These are phyloP conservation scores for Anisodus tanguticus DNA, from an alignment of 257 asterid species.

Conservation along the genomic window DNA sequence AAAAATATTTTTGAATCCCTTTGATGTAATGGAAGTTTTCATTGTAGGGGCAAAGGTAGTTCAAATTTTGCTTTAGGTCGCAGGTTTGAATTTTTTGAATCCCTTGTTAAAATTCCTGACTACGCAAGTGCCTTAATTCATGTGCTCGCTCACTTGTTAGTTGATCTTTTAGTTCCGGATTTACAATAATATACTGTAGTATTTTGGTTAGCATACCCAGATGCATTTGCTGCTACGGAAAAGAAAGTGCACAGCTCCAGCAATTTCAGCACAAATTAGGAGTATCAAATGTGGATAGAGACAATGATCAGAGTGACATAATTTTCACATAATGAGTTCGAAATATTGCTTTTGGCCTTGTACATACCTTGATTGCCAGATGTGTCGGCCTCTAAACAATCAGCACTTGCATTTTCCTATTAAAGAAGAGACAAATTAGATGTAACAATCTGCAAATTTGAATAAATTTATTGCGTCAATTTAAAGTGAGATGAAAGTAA, in stretches of 20 bases:
- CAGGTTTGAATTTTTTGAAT: neutral
- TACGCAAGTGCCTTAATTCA: neutral
- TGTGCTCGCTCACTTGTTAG: neutral
- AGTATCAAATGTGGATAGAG: neutral
- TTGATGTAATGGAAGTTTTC: neutral
- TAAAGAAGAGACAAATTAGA: slow-evolving; percentile 20
- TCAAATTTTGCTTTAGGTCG: neutral
- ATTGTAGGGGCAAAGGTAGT: neutral
- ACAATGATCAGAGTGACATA: neutral
- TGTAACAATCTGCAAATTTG: neutral
- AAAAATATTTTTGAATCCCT: neutral
- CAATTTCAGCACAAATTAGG: neutral
- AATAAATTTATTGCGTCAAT: neutral
- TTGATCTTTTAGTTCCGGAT: slow-evolving; percentile 10
- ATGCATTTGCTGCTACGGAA: neutral
- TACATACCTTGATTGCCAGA: slow-evolving; percentile 32
- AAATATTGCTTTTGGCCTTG: slow-evolving; percentile 14
- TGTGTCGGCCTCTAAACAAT: slow-evolving; percentile 44
- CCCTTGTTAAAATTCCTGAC: neutral
- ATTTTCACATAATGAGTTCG: neutral
- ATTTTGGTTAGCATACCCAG: slow-evolving; percentile 10
- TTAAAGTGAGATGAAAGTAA: slow-evolving; percentile 17
- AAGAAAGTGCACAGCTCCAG: slow-evolving; percentile 13
- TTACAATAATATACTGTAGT: neutral
- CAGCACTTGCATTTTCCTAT: slow-evolving; percentile 49